A percentile compares a stretch with the other conserved stretches of the same genome.
These are phyloP conservation scores for Linnemannia schmuckeri DNA, from an alignment of 192 early-diverging fungal species.

Conservation along the genomic window DNA sequence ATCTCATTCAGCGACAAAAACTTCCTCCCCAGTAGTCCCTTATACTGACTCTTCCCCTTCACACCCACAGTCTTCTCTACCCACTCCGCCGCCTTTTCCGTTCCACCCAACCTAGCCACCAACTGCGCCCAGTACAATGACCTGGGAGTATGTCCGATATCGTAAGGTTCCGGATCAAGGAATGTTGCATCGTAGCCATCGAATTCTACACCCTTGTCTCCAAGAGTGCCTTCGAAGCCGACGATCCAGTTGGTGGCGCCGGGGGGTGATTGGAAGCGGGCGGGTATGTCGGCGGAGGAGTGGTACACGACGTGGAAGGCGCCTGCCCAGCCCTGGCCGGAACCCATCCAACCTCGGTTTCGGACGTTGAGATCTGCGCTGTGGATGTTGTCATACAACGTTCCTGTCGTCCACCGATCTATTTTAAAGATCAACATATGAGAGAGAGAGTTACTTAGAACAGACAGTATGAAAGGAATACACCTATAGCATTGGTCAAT, in stretches of 20 bases:
- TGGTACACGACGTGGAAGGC: conserved; percentile 39
- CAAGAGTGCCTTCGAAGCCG: conserved; percentile 6
- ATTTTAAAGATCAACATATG: background rate
- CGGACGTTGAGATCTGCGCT: conserved; percentile 30
- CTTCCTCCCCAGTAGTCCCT: background rate
- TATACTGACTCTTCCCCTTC: conserved; percentile 33
- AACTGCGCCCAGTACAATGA: conserved; percentile 44
- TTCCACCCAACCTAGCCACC: conserved; percentile 28
- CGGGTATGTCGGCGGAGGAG: background rate
- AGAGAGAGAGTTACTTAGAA: background rate
- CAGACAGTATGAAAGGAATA: no score
- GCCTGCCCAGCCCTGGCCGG: conserved; percentile 51
- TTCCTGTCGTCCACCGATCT: conserved; percentile 45
- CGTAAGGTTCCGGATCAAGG: background rate
- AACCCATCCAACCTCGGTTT: conserved; percentile 43
- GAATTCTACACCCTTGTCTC: background rate
- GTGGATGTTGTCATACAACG: conserved; percentile 40
- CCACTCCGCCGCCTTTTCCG: background rate
- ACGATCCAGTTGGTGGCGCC: conserved; percentile 44
- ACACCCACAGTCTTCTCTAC: conserved; percentile 25
- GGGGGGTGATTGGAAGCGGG: conserved; percentile 40
- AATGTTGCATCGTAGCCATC: conserved; percentile 32
- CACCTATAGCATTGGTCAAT: no score
- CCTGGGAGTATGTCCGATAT: background rate
- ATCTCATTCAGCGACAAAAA: conserved; percentile 4